Conservation (phyloP, 352 stramenopile species). For the Pythium myriotylum region DNA sequence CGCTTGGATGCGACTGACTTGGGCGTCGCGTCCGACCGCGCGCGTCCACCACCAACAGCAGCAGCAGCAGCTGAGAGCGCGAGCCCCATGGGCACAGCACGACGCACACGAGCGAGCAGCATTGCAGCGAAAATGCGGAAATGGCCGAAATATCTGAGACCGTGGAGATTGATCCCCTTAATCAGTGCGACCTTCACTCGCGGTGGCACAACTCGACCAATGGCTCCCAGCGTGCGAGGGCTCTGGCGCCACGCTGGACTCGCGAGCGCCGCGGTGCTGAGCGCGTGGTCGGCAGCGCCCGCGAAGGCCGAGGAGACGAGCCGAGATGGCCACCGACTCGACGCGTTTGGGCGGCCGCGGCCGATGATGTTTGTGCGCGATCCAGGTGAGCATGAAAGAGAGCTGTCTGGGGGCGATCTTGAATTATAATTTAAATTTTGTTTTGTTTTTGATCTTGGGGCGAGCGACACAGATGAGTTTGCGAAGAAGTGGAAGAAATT, state of each 20-base stretch:
- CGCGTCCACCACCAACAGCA: not conserved
- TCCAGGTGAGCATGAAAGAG: not conserved
- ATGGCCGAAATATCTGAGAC: not conserved
- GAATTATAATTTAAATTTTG: not conserved
- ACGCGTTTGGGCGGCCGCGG: conserved; percentile 8
- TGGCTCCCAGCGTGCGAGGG: not conserved
- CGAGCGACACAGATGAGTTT: conserved; percentile 48
- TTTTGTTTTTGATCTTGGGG: too few relatives aligned
- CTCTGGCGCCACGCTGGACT: conserved; percentile 9
- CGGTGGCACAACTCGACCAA: not conserved
- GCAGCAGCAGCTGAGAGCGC: conserved; percentile 6
- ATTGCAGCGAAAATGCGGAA: conserved; percentile 5
- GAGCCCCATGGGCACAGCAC: conserved; percentile 10
- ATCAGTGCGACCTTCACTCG: conserved; percentile 9
- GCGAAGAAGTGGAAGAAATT: conserved; percentile 82
- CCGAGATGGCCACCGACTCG: conserved; percentile 4
- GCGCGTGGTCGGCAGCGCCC: not conserved
- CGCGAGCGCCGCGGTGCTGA: conserved; percentile 1
- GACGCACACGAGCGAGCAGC: conserved; percentile 17
- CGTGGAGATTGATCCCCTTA: not conserved
- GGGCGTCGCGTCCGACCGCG: not conserved
- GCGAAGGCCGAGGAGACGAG: not conserved
- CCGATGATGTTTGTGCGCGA: conserved; percentile 24
- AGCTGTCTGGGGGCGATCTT: too few relatives aligned
- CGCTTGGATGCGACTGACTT: conserved; percentile 13